Base-by-base conservation (phyloP, 1,139 yeast species). In the Debaryomycetaceae sp. region DNA sequence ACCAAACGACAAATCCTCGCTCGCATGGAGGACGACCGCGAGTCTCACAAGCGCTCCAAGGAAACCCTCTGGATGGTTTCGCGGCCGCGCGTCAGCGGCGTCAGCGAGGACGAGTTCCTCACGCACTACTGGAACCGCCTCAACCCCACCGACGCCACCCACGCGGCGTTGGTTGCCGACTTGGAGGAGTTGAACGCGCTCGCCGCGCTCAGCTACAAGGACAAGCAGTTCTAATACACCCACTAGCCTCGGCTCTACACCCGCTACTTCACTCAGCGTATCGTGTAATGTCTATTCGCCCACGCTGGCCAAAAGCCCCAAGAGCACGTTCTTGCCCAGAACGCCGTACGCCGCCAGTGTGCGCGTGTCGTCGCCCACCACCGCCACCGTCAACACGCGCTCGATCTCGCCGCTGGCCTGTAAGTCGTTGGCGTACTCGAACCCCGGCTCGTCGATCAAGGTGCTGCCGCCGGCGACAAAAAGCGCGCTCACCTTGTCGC, bases 21-120 rank as follows among this genome's bases (percentile, higher is more conserved):
- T 23, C 62, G 95, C 37, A 83, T 86, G 77, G 95, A 86, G 49
- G 91, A 83, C 39, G 95, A 86, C 50, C 61, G 95, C 42, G 96
- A 86, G 50, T 64, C 91, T 6, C 86, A 83, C 43, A 86, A 86
- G 49, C 68, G 83, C 37, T 73, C 82, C 11, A 83, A 85, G 44
- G 95, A 86, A 47, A 71, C 66, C 16, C 60, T 79, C 20, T 84
- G 95, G 94, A 72, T 76, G 10, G 77, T 82, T 0, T 66, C 66
- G 18, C 51, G 83, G 37, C 69, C 71, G 12, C 61, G 62, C 33
- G 30, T 53, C 1, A 51, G 38, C 25, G 51, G 48, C 18, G 56
- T 70, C 4, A 61, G 70, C 2, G 73, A 70, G 31, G 63, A 61
- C 3, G 94, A 84, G 48, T 83, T 84, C 45, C 59, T 70, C 18